Percentiles rank a stretch among this genome's conserved stretches.
Evolutionary conservation across 2,329 filamentous ascomycete species (phyloP).

Genomic region (Trichoderma sp.): DNA sequence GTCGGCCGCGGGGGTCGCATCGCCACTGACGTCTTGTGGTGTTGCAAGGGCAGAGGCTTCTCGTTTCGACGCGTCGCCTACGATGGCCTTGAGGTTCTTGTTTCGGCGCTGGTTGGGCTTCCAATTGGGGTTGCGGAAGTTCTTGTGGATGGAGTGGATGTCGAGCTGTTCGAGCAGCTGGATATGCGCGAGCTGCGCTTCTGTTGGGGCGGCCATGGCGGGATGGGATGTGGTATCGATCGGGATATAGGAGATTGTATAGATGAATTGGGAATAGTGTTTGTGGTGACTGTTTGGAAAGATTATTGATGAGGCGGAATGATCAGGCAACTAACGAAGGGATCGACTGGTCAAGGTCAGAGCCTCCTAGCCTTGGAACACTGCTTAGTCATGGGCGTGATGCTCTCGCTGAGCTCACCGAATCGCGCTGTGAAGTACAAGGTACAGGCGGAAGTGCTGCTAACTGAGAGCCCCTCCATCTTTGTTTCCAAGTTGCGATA

Average conservation of each 20-base stretch:
- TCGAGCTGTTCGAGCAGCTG: conserved; percentile 87
- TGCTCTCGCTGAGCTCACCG: conserved; percentile 2
- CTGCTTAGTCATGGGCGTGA: conserved; percentile 1
- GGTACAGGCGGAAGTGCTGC: neutral
- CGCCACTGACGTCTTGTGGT: conserved; percentile 71
- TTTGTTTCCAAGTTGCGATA: neutral
- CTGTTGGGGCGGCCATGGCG: conserved; percentile 59
- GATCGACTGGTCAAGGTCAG: neutral
- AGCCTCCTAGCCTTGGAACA: neutral
- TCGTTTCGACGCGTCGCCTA: conserved; percentile 81
- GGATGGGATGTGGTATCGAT: neutral
- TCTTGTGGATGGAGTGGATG: conserved; percentile 80
- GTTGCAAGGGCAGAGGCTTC: conserved; percentile 86
- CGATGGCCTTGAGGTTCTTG: conserved; percentile 97
- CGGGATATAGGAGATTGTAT: neutral
- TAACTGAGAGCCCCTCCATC: neutral
- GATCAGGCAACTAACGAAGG: neutral
- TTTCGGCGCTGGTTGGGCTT: conserved; percentile 92
- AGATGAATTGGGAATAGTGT: neutral
- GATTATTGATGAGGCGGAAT: neutral
- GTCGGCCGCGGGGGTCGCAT: conserved; percentile 60
- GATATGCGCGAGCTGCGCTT: conserved; percentile 77
- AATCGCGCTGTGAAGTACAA: neutral
- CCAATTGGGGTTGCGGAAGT: conserved; percentile 88
- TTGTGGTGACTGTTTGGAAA: neutral